Percentiles rank a stretch among this genome's conserved stretches.
Evolutionary conservation across 73 alveolate genomes (phyloP).

Genomic region (Breviolum minutum): DNA sequence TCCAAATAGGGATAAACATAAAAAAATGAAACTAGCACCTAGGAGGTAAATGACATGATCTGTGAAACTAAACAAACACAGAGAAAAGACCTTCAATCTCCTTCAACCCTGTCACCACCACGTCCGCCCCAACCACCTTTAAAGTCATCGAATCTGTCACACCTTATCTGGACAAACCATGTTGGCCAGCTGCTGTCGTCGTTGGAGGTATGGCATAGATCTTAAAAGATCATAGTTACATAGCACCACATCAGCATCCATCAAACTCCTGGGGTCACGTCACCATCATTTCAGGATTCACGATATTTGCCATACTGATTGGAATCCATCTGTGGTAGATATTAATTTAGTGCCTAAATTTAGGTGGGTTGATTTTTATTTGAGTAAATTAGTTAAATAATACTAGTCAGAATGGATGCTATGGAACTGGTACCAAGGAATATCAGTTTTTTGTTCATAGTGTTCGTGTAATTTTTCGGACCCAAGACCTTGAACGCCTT

Average conservation of each 20-base stretch:
- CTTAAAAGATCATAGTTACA: constrained; percentile 48
- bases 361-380: neutral
- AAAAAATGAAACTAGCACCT: too few species aligned
- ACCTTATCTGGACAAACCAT: neutral
- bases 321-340: neutral
- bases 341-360: neutral
- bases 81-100: too few species aligned
- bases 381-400: too few species aligned
- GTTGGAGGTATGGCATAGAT: neutral
- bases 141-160: neutral
- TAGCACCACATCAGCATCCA: constrained; percentile 52
- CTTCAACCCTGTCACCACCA: too few species aligned
- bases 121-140: too few species aligned
- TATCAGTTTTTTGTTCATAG: neutral
- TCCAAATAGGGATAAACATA: too few species aligned
- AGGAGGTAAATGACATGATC: too few species aligned
- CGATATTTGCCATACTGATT: neutral
- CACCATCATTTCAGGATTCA: neutral
- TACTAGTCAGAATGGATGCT: neutral
- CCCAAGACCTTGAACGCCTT: too few species aligned
- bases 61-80: too few species aligned
- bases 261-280: constrained; percentile 10
- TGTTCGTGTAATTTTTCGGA: too few species aligned
- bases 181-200: constrained; percentile 22
- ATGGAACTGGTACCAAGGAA: too few species aligned